Conservation (phyloP, 768 basidiomycete species). For the Nidularia pulvinata region DNA sequence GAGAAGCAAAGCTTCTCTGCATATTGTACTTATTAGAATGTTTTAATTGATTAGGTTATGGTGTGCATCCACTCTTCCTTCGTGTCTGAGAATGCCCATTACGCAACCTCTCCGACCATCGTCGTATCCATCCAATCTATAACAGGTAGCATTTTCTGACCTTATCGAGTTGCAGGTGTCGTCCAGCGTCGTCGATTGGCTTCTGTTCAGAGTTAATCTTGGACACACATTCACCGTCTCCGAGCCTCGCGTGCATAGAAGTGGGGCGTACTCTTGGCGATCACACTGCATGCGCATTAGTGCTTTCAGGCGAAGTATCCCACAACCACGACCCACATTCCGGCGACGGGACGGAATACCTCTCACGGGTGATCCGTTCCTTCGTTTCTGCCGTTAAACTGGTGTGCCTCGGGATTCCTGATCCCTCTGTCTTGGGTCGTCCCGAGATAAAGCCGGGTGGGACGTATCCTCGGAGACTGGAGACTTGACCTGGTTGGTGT, state of each 20-base stretch:
- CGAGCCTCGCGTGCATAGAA: no score
- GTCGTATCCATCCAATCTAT: background rate
- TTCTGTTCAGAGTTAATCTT: background rate
- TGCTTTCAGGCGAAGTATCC: no score
- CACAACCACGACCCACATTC: no score
- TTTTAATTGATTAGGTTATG: no score
- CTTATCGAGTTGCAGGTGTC: constrained; percentile 9
- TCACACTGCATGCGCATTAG: no score
- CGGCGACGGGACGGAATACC: background rate
- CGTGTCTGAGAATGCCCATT: no score
- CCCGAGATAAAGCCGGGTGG: constrained; percentile 15
- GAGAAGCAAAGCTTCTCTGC: no score
- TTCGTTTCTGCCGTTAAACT: constrained; percentile 13
- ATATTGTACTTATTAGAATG: no score
- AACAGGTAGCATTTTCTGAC: constrained; percentile 4
- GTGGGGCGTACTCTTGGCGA: no score
- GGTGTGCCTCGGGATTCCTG: constrained; percentile 4
- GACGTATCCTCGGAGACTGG: background rate
- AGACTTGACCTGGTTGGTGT: background rate
- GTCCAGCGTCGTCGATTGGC: background rate
- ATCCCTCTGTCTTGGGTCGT: background rate
- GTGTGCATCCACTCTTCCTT: no score
- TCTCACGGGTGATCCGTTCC: constrained; percentile 7
- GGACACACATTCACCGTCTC: background rate
- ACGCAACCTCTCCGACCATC: background rate